Conservation (phyloP, 2,329 filamentous ascomycete genomes). For the Cytospora chrysosperma region DNA sequence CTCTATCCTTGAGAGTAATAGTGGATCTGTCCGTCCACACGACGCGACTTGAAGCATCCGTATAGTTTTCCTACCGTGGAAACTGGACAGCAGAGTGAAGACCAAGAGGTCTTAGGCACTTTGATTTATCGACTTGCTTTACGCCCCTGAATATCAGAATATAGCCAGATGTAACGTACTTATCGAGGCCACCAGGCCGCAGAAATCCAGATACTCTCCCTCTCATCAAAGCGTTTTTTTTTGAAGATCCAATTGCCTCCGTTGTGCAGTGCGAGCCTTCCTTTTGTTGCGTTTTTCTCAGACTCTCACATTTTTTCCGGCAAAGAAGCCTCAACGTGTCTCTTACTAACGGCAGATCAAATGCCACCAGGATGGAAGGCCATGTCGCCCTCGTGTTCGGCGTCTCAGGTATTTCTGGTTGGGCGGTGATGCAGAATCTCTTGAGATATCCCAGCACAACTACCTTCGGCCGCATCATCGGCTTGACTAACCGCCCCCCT, state of each 20-base stretch:
- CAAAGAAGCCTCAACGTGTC: neutral
- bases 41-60: too few species aligned
- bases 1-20: too few species aligned
- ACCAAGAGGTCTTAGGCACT: neutral
- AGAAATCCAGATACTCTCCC: neutral
- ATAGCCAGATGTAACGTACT: neutral
- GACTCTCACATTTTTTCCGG: too few species aligned
- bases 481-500: neutral
- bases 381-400: slow-evolving; percentile 3
- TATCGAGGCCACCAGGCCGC: neutral
- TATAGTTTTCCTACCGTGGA: too few species aligned
- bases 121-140: neutral
- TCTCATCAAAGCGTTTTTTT: too few species aligned
- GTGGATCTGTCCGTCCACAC: too few species aligned
- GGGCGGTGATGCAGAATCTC: neutral
- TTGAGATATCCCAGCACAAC: neutral
- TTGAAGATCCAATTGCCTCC: neutral
- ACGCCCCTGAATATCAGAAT: neutral
- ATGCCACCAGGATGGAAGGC: neutral
- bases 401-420: slow-evolving; percentile 8
- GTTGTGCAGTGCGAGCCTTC: neutral
- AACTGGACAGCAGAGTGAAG: neutral
- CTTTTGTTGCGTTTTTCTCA: neutral
- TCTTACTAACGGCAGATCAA: too few species aligned
- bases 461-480: neutral